Base-by-base conservation (phyloP, 2,329 filamentous ascomycete genomes). In the Berkeleyomyces rouxiae region DNA sequence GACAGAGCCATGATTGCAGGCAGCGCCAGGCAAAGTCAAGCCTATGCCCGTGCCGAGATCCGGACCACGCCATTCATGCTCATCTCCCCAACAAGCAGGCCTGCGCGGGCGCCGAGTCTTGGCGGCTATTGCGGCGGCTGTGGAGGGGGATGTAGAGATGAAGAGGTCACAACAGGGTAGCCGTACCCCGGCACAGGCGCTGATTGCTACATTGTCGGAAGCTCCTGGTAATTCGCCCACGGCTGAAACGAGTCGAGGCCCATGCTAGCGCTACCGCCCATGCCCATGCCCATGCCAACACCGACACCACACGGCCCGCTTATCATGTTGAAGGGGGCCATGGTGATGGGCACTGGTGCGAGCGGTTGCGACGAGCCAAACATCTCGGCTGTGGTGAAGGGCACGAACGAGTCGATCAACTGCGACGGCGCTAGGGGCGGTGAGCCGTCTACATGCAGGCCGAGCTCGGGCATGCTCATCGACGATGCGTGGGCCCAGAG, bases 201-300 rank as follows among this genome's bases (percentile, higher is more conserved):
- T 82, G 79, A 75, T 82, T 82, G 79, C 88, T 87, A 96, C 79
- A 95, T 95, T 67, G 86, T 90, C 66, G 88, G 85, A 68, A 88
- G 81, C 73, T 92, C 88, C 71, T 88, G 87, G 72, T 87, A 90
- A 68, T 87, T 81, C 73, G 88, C 89, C 88, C 90, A 96, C 68
- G 87, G 88, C 72, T 59, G 63, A 23, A 66, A 58, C 16, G 49
- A 47, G 10, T 58, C 58, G 46, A 63, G 61, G 46, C 66, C 65
- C 68, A 69, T 67, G 62, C 66, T 64, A 6, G 7, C 23, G n/a
- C 10, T 23, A 23, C 23, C 23, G 9, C 49, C 49, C 23, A 53
- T 7, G 49, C 49, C 31, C 44, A 47, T 47, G 5, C 44, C 44
- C 5, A 23, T 23, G 10, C 44, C 11, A 23, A 47, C 23, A 16